Base-by-base conservation (phyloP, 805 yeast species). In the Candida boleticola region DNA sequence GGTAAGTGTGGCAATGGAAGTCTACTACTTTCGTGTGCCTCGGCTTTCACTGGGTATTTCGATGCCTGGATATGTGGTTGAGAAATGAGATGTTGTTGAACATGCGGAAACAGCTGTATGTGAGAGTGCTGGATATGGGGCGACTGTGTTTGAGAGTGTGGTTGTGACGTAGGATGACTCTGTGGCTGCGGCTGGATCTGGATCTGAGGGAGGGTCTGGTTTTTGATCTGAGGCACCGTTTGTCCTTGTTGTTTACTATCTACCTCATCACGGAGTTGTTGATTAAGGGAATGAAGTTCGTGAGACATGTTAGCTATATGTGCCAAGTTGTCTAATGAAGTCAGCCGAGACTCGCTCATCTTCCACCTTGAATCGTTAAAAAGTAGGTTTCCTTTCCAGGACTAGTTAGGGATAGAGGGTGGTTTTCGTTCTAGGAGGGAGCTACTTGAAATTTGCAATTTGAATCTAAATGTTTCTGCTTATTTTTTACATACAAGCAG, bases 221-320 rank as follows among this genome's bases (percentile, higher is more conserved):
- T n/a, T 20, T 34, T 21, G 20, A 13, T 13, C 25, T 17, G 34
- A 18, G 26, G 31, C 17, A 42, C 39, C 11, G 43, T 40, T 3
- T 40, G 34, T 23, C 27, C 27, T 11, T 23, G 27, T 19, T 6
- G 32, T 7, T 19, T 21, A 5, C n/a, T 29, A 11, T 29, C 27
- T 3, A 19, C 23, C 19, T 51, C 49, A 29, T 44, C 43, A 26
- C 42, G 40, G 17, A 58, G 33, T 45, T 60, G 63, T 29, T 57
- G 57, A 36, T 59, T 58, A 37, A 61, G 60, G 22, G 55, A 51
- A 37, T 55, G 64, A 26, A 68, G 57, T 45, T 65, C 73, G 40
- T 62, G 71, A n/a, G 73, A 58, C 64, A 68, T 67, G 50, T 68
- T 67, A 42, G 76, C 76, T 10, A 68, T 65, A 44, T 67, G 72